Percentiles rank a stretch among this genome's conserved stretches.
These are phyloP conservation scores for Lactifluus piperatus DNA, from an alignment of 768 basidiomycete species.

Conservation along the genomic window DNA sequence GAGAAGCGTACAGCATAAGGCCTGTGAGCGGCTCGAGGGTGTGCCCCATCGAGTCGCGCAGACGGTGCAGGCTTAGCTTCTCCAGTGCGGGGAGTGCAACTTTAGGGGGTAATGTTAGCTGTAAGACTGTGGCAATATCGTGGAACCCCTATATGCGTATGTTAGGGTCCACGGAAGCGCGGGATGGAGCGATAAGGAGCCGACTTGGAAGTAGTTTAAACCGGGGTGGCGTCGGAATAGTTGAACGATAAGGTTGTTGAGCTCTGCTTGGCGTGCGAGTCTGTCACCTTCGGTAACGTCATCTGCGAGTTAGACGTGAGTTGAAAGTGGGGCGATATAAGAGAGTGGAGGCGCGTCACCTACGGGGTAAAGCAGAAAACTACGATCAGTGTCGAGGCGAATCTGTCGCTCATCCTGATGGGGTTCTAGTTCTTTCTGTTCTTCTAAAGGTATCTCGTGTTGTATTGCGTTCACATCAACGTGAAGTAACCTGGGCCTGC, in stretches of 20 bases:
- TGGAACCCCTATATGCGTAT: constrained; percentile 70
- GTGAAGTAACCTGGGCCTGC: constrained; percentile 35
- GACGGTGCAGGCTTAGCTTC: constrained; percentile 65
- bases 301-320: not conserved
- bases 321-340: not conserved
- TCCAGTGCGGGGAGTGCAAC: constrained; percentile 52
- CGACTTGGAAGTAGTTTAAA: constrained; percentile 78
- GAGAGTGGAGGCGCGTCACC: constrained; percentile 30
- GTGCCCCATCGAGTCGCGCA: constrained; percentile 83
- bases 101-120: constrained; percentile 59
- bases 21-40: constrained; percentile 82
- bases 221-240: constrained; percentile 65
- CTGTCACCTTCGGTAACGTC: constrained; percentile 29
- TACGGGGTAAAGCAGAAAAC: constrained; percentile 89
- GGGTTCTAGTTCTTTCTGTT: constrained; percentile 14
- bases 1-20: constrained; percentile 46
- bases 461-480: constrained; percentile 19
- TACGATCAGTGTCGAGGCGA: constrained; percentile 80
- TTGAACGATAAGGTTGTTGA: constrained; percentile 65
- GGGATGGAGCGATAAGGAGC: constrained; percentile 3
- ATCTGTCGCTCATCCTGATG: constrained; percentile 86
- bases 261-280: constrained; percentile 50
- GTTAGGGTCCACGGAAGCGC: not conserved
- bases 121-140: constrained; percentile 81
- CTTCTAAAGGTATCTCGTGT: not conserved